Base-by-base conservation (phyloP, 306 rosid species). In the Potentilla sterilis region DNA sequence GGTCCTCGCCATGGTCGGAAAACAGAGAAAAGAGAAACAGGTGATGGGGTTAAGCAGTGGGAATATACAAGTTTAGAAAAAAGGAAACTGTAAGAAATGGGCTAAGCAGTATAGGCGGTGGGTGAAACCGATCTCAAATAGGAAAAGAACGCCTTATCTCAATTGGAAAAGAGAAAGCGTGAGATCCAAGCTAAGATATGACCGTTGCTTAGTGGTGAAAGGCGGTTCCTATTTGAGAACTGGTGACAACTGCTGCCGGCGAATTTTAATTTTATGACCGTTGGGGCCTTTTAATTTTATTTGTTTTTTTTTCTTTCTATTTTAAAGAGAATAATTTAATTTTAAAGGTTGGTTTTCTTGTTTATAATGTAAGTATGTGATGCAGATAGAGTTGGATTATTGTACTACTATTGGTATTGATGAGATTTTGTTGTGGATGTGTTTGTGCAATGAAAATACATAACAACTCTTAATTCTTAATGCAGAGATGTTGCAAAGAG, bases 401-500 rank as follows among this genome's bases (percentile, higher is more conserved):
- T 35, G 5, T 28, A 4, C 2, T 22, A 40, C 4, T 54, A 28
- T 38, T 54, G 24, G 66, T 72, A 12, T 38, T 46, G 67, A 22
- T 40, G 76, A 14, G 42, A 38, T 42, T 73, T 28, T 73, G 28
- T 40, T 55, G 52, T 40, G 76, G 18, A 41, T 41, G 77, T 40
- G 49, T 38, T 41, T 22, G 9, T 57, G 58, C 42, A 37, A 16
- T 18, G 42, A 59, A 58, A 46, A 4, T 73, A 16, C 59, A 66
- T 72, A 64, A 15, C n/a, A 7, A 16, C 9, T 7, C 16, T 14
- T 74, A 21, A 81, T 76, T 3, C 4, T 73, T 76, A 5, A 74
- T 69, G 43, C 82, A 73, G 78, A 91, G 92, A 92, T 79, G 74
- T 89, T 46, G 72, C 77, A 24, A 87, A 90, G 81, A 79, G 80